Conservation (phyloP, 768 basidiomycete species). For the Termitomyces sp. region DNA sequence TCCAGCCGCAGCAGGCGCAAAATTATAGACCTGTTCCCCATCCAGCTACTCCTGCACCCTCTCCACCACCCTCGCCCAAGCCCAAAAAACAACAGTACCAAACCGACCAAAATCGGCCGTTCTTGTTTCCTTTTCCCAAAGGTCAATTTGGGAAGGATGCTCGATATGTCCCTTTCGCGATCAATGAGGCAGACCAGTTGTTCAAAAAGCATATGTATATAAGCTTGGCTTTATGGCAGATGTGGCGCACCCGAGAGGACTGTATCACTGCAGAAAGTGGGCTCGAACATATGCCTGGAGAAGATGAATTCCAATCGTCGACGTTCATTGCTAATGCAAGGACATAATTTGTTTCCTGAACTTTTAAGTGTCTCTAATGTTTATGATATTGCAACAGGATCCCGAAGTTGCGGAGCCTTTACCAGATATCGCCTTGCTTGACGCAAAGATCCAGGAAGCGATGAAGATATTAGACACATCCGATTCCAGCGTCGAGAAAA, state of each 20-base stretch:
- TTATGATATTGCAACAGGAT: slow-evolving; percentile 33
- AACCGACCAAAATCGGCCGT: slow-evolving; percentile 91
- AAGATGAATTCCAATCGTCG: slow-evolving; percentile 49
- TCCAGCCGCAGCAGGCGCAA: slow-evolving; percentile 24
- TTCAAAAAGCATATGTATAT: slow-evolving; percentile 90
- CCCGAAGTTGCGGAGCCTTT: slow-evolving; percentile 58
- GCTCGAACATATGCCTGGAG: slow-evolving; percentile 73
- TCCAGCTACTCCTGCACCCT: slow-evolving; percentile 86
- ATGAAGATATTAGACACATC: slow-evolving; percentile 46
- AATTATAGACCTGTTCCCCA: slow-evolving; percentile 47
- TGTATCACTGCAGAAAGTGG: slow-evolving; percentile 94
- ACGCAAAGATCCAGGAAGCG: slow-evolving; percentile 70
- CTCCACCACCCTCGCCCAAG: slow-evolving; percentile 78
- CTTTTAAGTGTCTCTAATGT: slow-evolving; percentile 1
- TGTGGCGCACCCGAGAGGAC: slow-evolving; percentile 95
- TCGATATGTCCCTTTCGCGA: slow-evolving; percentile 87
- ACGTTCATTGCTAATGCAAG: slow-evolving; percentile 40
- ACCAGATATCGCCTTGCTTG: slow-evolving; percentile 66
- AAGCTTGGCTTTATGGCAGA: slow-evolving; percentile 83
- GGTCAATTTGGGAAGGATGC: slow-evolving; percentile 48
- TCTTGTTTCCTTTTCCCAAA: slow-evolving; percentile 93
- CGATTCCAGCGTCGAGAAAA: slow-evolving; percentile 44
- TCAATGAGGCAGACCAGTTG: slow-evolving; percentile 91
- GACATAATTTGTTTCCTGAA: not conserved
- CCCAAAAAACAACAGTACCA: slow-evolving; percentile 99